These are phyloP conservation scores for Catharanthus roseus DNA, from an alignment of 257 asterid species.

Conservation along the genomic window DNA sequence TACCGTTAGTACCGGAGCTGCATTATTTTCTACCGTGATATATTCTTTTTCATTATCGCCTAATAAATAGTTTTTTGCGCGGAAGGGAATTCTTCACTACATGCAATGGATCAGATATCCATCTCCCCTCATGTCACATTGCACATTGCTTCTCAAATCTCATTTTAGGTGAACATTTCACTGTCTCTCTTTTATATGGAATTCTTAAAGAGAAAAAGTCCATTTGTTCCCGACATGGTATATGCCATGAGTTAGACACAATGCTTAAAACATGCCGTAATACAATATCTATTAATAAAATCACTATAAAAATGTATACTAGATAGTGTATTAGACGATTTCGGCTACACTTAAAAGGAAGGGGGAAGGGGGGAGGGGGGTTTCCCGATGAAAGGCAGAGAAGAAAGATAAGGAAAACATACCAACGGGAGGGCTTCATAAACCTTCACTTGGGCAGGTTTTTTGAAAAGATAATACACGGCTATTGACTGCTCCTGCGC, in stretches of 20 bases:
- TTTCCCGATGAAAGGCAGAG: slow-evolving; percentile 16
- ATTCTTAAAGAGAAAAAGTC: background rate
- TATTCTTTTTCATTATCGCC: too few relatives aligned
- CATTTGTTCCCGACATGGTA: too few relatives aligned
- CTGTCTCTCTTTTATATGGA: background rate
- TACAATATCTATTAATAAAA: too few relatives aligned
- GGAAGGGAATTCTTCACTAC: too few relatives aligned
- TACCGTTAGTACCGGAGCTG: too few relatives aligned
- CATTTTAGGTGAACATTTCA: background rate
- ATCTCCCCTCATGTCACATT: background rate
- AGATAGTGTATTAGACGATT: too few relatives aligned
- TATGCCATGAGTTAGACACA: too few relatives aligned
- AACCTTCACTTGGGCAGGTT: slow-evolving; percentile 38
- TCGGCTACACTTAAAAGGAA: background rate
- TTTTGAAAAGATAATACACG: slow-evolving; percentile 33
- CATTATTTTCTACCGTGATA: too few relatives aligned
- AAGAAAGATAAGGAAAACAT: slow-evolving; percentile 45
- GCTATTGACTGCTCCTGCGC: slow-evolving; percentile 66
- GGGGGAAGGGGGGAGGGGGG: background rate
- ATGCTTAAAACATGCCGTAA: too few relatives aligned
- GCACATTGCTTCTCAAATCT: background rate
- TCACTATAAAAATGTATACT: too few relatives aligned
- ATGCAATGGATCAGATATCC: too few relatives aligned
- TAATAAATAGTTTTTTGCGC: too few relatives aligned
- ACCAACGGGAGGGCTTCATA: slow-evolving; percentile 55